These are phyloP conservation scores for Lantana camara DNA, from an alignment of 257 asterid genomes.

Conservation along the genomic window DNA sequence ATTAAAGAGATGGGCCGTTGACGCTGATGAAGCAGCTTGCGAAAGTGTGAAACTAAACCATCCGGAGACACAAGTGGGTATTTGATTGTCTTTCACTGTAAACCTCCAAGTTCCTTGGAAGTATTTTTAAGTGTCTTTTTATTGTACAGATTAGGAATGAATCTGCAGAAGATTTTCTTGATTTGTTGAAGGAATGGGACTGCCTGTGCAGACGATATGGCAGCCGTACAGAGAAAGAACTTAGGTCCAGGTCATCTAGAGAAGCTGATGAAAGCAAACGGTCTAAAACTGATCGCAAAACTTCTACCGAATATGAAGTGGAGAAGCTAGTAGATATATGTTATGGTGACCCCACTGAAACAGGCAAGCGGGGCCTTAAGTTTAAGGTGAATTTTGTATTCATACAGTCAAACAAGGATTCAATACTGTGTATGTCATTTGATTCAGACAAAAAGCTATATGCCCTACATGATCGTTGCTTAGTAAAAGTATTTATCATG, in stretches of 20 bases:
- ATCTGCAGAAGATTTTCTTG: slow-evolving; percentile 51
- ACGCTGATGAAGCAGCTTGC: slow-evolving; percentile 47
- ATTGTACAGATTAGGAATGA: slow-evolving; percentile 49
- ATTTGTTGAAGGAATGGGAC: slow-evolving; percentile 55
- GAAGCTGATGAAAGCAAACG: slow-evolving; percentile 28
- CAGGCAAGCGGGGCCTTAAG: slow-evolving; percentile 43
- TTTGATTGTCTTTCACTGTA: slow-evolving; percentile 14
- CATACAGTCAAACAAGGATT: slow-evolving; percentile 18
- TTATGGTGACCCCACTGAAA: slow-evolving; percentile 38
- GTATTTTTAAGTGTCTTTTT: slow-evolving; percentile 22
- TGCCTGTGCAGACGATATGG: slow-evolving; percentile 36
- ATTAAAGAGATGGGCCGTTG: slow-evolving; percentile 56
- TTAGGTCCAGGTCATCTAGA: slow-evolving; percentile 24
- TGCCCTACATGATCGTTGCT: slow-evolving; percentile 3
- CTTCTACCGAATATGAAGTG: slow-evolving; percentile 45
- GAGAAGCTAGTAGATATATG: slow-evolving; percentile 48
- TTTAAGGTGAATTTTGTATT: slow-evolving; percentile 42
- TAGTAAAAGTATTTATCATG: not conserved
- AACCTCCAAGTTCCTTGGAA: slow-evolving; percentile 21
- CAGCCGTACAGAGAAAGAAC: slow-evolving; percentile 28
- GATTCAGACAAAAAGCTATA: slow-evolving; percentile 14
- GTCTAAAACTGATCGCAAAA: slow-evolving; percentile 26
- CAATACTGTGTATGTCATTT: not conserved
- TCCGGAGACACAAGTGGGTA: slow-evolving; percentile 42
- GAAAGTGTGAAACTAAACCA: slow-evolving; percentile 51